Evolutionary conservation across 441 rosid species (phyloP), one percentile per base, ranked within the genome.

Genomic region (Capsella rubella): DNA sequence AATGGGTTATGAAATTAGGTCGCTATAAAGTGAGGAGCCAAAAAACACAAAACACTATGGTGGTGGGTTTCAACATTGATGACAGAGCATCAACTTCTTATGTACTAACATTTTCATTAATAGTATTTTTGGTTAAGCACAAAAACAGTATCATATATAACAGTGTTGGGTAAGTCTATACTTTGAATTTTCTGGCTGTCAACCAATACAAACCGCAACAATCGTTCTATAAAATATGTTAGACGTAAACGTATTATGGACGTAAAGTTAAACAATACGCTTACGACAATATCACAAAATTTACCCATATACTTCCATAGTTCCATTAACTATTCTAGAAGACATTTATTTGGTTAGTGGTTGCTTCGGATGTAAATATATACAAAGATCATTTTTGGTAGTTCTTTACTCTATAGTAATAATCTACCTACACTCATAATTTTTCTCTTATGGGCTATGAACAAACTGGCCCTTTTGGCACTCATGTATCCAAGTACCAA

Each of bases 71-170:
- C 35, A 55, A 63, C 53, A 39, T 39, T 54, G 70, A 72, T 72
- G 64, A 72, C 76, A 43, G 55, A 72, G 64, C 71, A 63, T 55
- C 70, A 72, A 54, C 64, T 64, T 72, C 28, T 28, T 1, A 49
- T 49, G 27, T 43, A 53, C 60, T 42, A 53, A 13, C 31, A 0
- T 39, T 39, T 71, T 21, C 25, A 62, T 40, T 3, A 37, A n/a
- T 16, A 28, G 14, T 40, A 29, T 8, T 71, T 45, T 62, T 43
- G 51, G 53, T 18, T 31, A 62, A 63, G 37, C 39, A 53, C 7
- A 43, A 43, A 37, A 12, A 13, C 27, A 13, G 10, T 53, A 12
- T 50, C 32, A 40, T 51, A 71, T 25, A 25, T 1, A 18, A 8
- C n/a, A 4, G 8, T 9, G 7, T 45, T 32, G 37, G 37, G 57